These are phyloP conservation scores for Trichothecium sympodiale DNA, from an alignment of 2,329 filamentous ascomycete genomes.

Conservation along the genomic window DNA sequence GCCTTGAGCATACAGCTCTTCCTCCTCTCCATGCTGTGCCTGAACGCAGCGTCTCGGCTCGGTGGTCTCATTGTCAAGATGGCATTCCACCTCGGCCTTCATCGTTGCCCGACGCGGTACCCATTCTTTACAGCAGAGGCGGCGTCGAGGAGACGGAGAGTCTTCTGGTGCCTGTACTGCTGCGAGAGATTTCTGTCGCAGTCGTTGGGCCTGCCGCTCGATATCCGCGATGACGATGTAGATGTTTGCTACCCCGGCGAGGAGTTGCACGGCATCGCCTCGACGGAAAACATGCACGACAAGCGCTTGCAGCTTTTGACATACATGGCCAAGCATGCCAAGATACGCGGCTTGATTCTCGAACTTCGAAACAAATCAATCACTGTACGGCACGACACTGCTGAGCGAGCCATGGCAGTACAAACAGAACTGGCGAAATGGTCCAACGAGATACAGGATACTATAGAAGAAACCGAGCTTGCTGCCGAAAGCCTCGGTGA, in stretches of 20 bases:
- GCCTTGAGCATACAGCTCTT: conserved; percentile 42
- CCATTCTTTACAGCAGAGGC: conserved; percentile 36
- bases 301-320: conserved; percentile 23
- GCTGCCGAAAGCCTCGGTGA: conserved; percentile 5
- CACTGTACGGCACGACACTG: conserved; percentile 28
- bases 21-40: conserved; percentile 41
- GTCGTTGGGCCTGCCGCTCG: conserved; percentile 41
- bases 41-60: conserved; percentile 45
- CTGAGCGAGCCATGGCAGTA: conserved; percentile 30
- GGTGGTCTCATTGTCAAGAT: conserved; percentile 44
- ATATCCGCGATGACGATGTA: conserved; percentile 44
- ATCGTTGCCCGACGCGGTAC: conserved; percentile 43
- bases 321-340: conserved; percentile 33
- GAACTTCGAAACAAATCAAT: conserved; percentile 42
- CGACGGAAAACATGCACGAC: conserved; percentile 10
- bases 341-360: conserved; percentile 37
- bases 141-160: conserved; percentile 33
- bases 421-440: conserved; percentile 38
- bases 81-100: conserved; percentile 45
- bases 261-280: conserved; percentile 27
- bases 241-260: conserved; percentile 44
- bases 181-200: conserved; percentile 45
- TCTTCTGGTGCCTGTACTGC: conserved; percentile 47
- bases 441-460: conserved; percentile 42
- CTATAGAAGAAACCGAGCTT: conserved; percentile 25